These are phyloP conservation scores for Crithidia fasciculata DNA, from an alignment of 208 protist genomes.

Conservation along the genomic window DNA sequence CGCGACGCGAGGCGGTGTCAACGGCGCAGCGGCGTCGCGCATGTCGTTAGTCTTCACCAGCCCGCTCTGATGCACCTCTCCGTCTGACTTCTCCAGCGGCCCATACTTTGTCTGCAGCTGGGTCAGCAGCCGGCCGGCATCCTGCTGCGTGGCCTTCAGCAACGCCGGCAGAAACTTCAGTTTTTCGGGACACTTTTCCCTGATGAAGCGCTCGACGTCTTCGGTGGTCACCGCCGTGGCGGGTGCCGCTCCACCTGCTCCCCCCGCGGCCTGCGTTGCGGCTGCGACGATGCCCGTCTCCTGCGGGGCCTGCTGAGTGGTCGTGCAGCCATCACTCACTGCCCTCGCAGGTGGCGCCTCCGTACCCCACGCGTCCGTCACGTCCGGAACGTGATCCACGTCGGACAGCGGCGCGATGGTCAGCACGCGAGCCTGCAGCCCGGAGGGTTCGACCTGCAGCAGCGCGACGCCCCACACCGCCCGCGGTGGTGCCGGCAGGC, in stretches of 20 bases:
- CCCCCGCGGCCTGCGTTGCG: not conserved
- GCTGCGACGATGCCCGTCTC: not conserved
- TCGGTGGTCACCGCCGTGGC: constrained; percentile 22
- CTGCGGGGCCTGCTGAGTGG: no score
- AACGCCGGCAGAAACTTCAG: constrained; percentile 56
- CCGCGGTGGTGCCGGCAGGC: not conserved
- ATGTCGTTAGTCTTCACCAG: not conserved
- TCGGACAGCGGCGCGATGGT: constrained; percentile 30
- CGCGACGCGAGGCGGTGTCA: not conserved
- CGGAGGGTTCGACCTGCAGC: constrained; percentile 31
- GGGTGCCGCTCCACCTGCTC: not conserved
- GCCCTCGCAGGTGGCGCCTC: not conserved
- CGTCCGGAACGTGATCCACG: not conserved
- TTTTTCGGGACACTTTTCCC: constrained; percentile 61
- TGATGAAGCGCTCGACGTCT: constrained; percentile 45
- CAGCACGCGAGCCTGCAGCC: constrained; percentile 36
- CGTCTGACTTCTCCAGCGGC: constrained; percentile 21
- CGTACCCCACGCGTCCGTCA: constrained; percentile 2
- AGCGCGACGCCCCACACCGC: constrained; percentile 35
- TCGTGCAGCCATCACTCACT: no score
- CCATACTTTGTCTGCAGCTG: constrained; percentile 65
- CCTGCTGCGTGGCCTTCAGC: constrained; percentile 46
- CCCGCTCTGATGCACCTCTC: not conserved
- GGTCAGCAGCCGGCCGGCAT: constrained; percentile 44
- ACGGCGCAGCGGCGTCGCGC: not conserved